Evolutionary conservation across 768 basidiomycete species (phyloP).

Genomic region (Macrolepiota fuliginosa): DNA sequence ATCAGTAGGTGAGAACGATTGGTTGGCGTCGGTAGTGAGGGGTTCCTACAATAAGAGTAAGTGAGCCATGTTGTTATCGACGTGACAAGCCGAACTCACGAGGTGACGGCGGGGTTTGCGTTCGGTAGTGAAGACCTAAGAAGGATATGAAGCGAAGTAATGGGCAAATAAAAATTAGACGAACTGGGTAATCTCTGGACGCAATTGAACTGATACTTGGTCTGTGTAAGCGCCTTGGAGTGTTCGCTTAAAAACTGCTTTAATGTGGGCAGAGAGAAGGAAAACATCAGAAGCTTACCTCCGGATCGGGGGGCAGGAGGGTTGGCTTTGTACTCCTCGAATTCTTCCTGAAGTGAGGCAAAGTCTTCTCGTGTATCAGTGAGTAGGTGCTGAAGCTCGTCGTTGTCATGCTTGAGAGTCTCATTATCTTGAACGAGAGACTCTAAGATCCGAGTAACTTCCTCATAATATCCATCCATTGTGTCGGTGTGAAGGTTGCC

Average conservation of each 20-base stretch:
- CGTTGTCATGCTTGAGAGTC: slow-evolving; percentile 74
- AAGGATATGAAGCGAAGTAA: not conserved
- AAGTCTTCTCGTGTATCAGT: slow-evolving; percentile 77
- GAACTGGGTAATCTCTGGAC: slow-evolving; percentile 33
- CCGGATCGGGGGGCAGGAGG: slow-evolving; percentile 36
- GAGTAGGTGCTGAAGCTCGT: slow-evolving; percentile 73
- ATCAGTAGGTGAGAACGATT: slow-evolving; percentile 40
- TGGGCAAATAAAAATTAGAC: not conserved
- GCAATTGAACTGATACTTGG: slow-evolving; percentile 44
- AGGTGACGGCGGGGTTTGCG: slow-evolving; percentile 11
- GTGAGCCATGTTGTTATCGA: not conserved
- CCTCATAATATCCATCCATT: slow-evolving; percentile 51
- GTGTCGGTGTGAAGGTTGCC: slow-evolving; percentile 31
- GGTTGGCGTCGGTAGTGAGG: slow-evolving; percentile 42
- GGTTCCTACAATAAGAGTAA: slow-evolving; percentile 29
- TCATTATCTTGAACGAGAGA: slow-evolving; percentile 88
- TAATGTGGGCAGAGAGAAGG: not conserved
- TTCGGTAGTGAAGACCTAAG: slow-evolving; percentile 2
- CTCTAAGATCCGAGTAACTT: slow-evolving; percentile 70
- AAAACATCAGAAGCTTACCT: slow-evolving; percentile 30
- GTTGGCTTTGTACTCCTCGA: slow-evolving; percentile 67
- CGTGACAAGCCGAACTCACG: not conserved
- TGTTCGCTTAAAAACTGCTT: slow-evolving; percentile 26
- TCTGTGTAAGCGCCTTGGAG: slow-evolving; percentile 39
- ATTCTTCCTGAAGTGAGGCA: slow-evolving; percentile 65